Conservation (phyloP, 352 stramenopile genomes). For the Phytophthora boehmeriae region DNA sequence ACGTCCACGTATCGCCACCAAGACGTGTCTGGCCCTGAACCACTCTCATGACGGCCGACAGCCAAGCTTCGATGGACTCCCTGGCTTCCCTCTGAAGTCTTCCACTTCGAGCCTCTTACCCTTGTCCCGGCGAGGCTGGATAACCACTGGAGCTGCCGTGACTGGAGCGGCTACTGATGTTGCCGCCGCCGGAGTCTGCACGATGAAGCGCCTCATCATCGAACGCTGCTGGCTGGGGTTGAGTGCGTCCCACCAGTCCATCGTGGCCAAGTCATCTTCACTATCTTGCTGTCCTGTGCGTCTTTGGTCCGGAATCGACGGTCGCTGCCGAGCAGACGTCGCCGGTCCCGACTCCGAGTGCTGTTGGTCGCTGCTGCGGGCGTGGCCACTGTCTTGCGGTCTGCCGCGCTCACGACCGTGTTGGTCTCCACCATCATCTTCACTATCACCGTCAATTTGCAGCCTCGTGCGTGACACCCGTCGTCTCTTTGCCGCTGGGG, state of each 20-base stretch:
- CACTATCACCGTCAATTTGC: no score
- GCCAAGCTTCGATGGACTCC: constrained; percentile 3
- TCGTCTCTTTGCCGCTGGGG: no score
- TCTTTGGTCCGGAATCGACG: not conserved
- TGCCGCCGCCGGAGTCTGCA: not conserved
- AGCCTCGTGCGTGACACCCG: no score
- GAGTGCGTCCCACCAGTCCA: not conserved
- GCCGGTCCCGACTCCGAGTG: no score
- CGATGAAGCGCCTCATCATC: not conserved
- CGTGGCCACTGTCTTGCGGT: no score
- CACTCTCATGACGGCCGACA: not conserved
- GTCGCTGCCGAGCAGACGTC: no score
- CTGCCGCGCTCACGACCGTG: no score
- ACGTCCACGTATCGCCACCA: not conserved
- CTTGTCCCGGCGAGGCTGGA: not conserved
- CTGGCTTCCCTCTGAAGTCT: not conserved
- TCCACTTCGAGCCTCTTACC: not conserved
- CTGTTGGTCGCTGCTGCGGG: no score
- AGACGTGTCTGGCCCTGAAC: not conserved
- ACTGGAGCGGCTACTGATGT: no score
- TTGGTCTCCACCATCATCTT: no score
- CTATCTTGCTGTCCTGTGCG: not conserved
- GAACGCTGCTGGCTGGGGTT: not conserved
- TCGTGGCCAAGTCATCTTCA: not conserved
- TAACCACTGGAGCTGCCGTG: not conserved